phyloP scores from a whole-genome alignment of 1,284 basidiomycete species.

The Malassezia pachydermatis region DNA sequence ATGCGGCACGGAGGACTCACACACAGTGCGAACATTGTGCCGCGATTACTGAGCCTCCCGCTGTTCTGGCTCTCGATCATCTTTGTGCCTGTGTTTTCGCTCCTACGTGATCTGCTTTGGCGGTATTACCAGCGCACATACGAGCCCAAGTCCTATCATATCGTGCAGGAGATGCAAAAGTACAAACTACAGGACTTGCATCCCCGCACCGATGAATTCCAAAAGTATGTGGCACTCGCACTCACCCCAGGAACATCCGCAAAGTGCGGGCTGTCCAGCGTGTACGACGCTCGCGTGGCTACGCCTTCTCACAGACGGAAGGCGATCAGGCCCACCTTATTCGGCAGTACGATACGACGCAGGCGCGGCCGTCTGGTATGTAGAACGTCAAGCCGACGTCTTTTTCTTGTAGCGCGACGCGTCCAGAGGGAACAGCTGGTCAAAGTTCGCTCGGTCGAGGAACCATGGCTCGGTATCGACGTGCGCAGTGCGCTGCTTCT shows the following conservation, averaged over 20 bases:
- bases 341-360: slow-evolving; percentile 45
- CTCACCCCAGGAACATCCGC: slow-evolving; percentile 32
- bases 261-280: slow-evolving; percentile 46
- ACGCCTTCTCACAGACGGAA: slow-evolving; percentile 45
- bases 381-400: slow-evolving; percentile 3
- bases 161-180: slow-evolving; percentile 81
- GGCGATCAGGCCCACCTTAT: slow-evolving; percentile 42
- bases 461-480: slow-evolving; percentile 19
- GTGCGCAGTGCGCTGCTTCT: background rate
- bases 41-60: slow-evolving; percentile 71
- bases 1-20: slow-evolving; percentile 21
- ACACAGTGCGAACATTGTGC: slow-evolving; percentile 62
- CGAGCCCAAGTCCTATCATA: slow-evolving; percentile 79
- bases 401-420: slow-evolving; percentile 9
- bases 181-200: slow-evolving; percentile 96
- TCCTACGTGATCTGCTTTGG: slow-evolving; percentile 62
- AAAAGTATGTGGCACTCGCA: slow-evolving; percentile 28
- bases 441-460: slow-evolving; percentile 18
- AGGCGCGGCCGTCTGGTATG: slow-evolving; percentile 13
- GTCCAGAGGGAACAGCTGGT: slow-evolving; percentile 19
- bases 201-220: slow-evolving; percentile 83
- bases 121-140: slow-evolving; percentile 61
- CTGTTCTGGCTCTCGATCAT: slow-evolving; percentile 84
- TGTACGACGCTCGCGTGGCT: slow-evolving; percentile 42
- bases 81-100: slow-evolving; percentile 74